These are phyloP conservation scores for Backusella tuberculispora DNA, from an alignment of 192 early-diverging fungal species.

Conservation along the genomic window DNA sequence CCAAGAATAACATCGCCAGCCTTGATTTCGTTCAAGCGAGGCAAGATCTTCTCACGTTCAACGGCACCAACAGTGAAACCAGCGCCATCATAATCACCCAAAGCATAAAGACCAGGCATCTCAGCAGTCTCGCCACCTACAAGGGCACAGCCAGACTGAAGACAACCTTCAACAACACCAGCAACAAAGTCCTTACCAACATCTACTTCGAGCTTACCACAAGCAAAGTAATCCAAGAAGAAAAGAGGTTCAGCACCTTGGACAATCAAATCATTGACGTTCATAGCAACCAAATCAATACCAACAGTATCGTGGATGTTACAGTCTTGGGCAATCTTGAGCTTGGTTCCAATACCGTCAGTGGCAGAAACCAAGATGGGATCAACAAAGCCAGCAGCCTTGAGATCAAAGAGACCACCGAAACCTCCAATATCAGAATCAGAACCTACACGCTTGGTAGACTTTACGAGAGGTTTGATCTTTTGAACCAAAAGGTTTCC, in stretches of 20 bases:
- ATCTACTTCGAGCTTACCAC: conserved; percentile 90
- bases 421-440: conserved; percentile 99
- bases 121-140: conserved; percentile 99
- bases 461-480: conserved; percentile 94
- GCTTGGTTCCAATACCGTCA: conserved; percentile 99
- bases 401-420: conserved; percentile 96
- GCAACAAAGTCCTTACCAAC: conserved; percentile 89
- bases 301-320: conserved; percentile 93
- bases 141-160: conserved; percentile 88
- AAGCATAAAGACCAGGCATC: conserved; percentile 95
- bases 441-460: conserved; percentile 90
- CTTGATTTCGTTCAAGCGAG: conserved; percentile 74
- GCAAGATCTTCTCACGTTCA: conserved; percentile 87
- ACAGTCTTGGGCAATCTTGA: conserved; percentile 90
- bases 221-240: conserved; percentile 99
- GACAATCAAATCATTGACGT: conserved; percentile 97
- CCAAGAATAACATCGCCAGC: conserved; percentile 88
- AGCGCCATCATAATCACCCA: conserved; percentile 90
- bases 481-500: conserved; percentile 94
- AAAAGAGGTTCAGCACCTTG: conserved; percentile 99
- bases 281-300: conserved; percentile 99
- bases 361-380: conserved; percentile 97
- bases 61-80: conserved; percentile 98
- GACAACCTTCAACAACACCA: conserved; percentile 94
- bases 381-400: conserved; percentile 90